Conservation (phyloP, 768 basidiomycete species). For the Glaciozyma martinii region DNA sequence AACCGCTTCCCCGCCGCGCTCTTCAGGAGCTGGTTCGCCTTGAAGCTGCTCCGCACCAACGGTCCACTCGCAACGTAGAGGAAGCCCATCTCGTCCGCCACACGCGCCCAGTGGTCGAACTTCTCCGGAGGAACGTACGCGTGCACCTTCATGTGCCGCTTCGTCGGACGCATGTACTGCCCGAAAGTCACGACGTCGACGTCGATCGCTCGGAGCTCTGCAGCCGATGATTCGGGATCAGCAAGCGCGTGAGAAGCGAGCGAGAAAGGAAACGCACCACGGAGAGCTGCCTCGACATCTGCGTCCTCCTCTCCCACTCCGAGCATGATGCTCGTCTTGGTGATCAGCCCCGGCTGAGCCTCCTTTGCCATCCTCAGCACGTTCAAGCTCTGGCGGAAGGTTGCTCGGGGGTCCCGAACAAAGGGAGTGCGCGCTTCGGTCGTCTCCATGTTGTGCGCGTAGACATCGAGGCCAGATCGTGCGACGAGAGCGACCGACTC, state of each 20-base stretch:
- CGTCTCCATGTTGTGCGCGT: constrained; percentile 96
- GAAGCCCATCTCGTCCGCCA: constrained; percentile 91
- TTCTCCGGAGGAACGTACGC: constrained; percentile 90
- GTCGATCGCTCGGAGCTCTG: constrained; percentile 76
- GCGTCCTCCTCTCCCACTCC: constrained; percentile 85
- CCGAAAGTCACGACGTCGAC: constrained; percentile 99
- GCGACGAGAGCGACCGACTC: constrained; percentile 73
- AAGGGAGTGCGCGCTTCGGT: constrained; percentile 87
- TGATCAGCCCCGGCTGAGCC: constrained; percentile 55
- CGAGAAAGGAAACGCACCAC: constrained; percentile 49
- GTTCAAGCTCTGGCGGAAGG: constrained; percentile 56
- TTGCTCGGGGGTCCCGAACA: constrained; percentile 85
- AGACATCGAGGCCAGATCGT: constrained; percentile 88
- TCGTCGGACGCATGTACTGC: constrained; percentile 99
- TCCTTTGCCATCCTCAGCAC: constrained; percentile 81
- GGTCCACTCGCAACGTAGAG: constrained; percentile 95
- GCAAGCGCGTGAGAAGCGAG: not conserved
- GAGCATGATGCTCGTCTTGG: constrained; percentile 98
- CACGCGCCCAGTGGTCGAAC: constrained; percentile 80
- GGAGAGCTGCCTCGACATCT: constrained; percentile 70
- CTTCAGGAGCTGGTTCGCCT: constrained; percentile 52
- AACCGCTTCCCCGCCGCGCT: constrained; percentile 25
- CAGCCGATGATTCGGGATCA: not conserved
- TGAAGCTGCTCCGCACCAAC: constrained; percentile 90
- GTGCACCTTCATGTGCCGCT: constrained; percentile 97